Evolutionary conservation across 495 filamentous ascomycete species (phyloP), one percentile per base, ranked within the genome.

Genomic region (Neurospora tetraspora): DNA sequence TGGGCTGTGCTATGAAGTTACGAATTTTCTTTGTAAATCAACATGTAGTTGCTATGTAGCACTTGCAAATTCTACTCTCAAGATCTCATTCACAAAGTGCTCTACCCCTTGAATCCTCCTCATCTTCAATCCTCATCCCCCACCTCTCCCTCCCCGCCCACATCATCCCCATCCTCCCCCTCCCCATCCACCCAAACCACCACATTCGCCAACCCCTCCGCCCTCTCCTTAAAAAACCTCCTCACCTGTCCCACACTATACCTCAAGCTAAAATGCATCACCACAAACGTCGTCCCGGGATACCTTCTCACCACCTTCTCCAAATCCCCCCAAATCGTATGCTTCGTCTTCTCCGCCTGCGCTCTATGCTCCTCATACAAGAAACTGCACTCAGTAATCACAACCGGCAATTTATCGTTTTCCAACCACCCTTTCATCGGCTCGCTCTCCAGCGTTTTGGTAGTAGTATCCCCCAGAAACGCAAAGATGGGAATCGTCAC

Each of bases 301-400:
- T 77, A 81, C 69, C 45, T 53, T 18, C 80, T 69, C 16, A 82
- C 71, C 2, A 83, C 78, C 11, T 18, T 11, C 69, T 80, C 81
- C 61, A 83, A 68, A 34, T 82, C 81, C 65, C 3, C 69, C 81
- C 81, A 83, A 34, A 75, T 37, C 6, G 81, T 83, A 68, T 83
- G 81, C 74, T 79, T 77, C 18, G 81, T 83, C 73, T 76, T 76
- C 3, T 70, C 77, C 31, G 80, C 80, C 74, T 82, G 81, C 23
- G 53, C 70, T 14, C 75, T 18, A 69, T 83, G 81, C 71, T 77
- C 73, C 65, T 80, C 78, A 27, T 70, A 71, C 43, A 83, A 61
- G 40, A 83, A 83, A 34, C 77, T 81, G 71, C 81, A 83, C 75
- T 83, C 81, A 1, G 80, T 81, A 37, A 83, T 76, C 27, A 83